Evolutionary conservation across 768 basidiomycete genomes (phyloP), one percentile per base, ranked within the genome.

Genomic region (Coprinopsis cinerea): DNA sequence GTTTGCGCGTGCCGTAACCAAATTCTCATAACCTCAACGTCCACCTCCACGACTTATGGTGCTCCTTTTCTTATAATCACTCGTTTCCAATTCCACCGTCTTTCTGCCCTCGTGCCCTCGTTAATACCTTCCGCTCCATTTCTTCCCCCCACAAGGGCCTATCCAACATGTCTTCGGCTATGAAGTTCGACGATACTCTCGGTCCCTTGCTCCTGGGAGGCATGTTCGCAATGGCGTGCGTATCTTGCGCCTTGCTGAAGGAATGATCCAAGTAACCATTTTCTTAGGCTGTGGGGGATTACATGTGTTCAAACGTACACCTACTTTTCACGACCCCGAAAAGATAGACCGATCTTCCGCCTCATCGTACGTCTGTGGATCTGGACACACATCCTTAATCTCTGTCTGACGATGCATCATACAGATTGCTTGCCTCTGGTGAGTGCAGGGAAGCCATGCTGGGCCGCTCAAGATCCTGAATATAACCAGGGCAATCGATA

Each of bases 161-260:
- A n/a, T n/a, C n/a, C n/a, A n/a, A n/a, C n/a, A n/a, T n/a, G n/a
- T n/a, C n/a, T n/a, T n/a, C n/a, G n/a, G n/a, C n/a, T n/a, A n/a
- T n/a, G 10, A 63, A 59, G 24, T 70, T 77, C 32, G 71, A 75
- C 53, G 73, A 74, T 48, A 80, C 75, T 0, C 67, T 83, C 2
- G 82, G 81, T 6, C 72, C 81, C 23, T 60, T 81, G 30, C 65
- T 82, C 20, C 49, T 82, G 3, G 81, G 80, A 4, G 75, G 76
- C 3, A 65, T 82, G 44, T 55, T 74, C 23, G 76, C 78, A 13
- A 70, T 77, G 60, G 73, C 74, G 81, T 82, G 57, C 49, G 76
- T 63, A n/a, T 1, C 14, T 35, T 49, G 48, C 36, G 1, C 11
- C 9, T 51, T 40, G 50, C 26, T 32, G 30, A 7, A 32, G 30